A percentile compares a stretch with the other conserved stretches of the same genome.
Evolutionary conservation across 2,329 filamentous ascomycete species (phyloP).

Genomic region (Aspergillus texensis): DNA sequence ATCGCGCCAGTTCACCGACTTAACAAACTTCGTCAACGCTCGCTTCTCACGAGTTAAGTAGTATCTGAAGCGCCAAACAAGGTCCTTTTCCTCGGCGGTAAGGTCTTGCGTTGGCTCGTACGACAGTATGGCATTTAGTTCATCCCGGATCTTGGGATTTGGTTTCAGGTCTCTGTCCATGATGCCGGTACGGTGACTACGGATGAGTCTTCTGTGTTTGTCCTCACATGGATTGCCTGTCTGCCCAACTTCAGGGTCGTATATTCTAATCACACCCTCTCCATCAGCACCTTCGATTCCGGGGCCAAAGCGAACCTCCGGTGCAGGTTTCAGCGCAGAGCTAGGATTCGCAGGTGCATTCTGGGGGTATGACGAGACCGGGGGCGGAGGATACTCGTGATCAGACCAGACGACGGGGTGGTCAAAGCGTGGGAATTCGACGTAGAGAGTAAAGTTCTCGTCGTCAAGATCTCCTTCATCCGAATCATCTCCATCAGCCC

Average conservation of each 20-base stretch:
- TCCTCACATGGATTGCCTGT: constrained; percentile 91
- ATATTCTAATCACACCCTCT: constrained; percentile 72
- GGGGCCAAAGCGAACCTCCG: constrained; percentile 86
- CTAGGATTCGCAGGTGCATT: constrained; percentile 66
- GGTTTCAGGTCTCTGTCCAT: constrained; percentile 94
- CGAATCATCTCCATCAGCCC: constrained; percentile 44
- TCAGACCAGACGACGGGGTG: constrained; percentile 95
- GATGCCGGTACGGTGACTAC: constrained; percentile 90
- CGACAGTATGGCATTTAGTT: constrained; percentile 85
- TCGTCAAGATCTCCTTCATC: constrained; percentile 52
- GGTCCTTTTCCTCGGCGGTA: constrained; percentile 87
- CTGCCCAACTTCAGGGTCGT: constrained; percentile 89
- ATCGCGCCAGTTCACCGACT: constrained; percentile 94
- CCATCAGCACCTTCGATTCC: constrained; percentile 74
- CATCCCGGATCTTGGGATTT: constrained; percentile 92
- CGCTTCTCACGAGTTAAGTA: constrained; percentile 90
- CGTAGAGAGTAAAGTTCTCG: constrained; percentile 77
- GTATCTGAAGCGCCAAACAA: constrained; percentile 97
- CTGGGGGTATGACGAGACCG: constrained; percentile 74
- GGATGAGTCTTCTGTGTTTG: constrained; percentile 88
- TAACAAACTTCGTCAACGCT: constrained; percentile 94
- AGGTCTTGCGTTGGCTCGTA: constrained; percentile 91
- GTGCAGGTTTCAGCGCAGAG: constrained; percentile 74
- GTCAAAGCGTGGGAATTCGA: constrained; percentile 93
- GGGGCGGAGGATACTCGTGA: constrained; percentile 84